Base-by-base conservation (phyloP, 2,329 filamentous ascomycete species). In the Monascus ruber region DNA sequence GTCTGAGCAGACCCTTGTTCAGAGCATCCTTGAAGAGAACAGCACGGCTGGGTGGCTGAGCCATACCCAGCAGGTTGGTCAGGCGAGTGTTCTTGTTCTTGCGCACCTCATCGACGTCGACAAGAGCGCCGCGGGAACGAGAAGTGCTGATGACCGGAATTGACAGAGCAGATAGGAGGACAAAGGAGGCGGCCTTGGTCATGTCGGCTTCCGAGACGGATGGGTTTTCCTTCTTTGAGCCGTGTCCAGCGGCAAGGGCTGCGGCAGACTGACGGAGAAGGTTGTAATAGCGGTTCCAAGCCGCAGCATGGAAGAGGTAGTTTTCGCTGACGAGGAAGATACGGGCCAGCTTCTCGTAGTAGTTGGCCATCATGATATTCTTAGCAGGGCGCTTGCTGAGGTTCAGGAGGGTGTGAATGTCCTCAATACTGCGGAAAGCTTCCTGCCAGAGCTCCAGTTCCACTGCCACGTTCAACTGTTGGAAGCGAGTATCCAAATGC, bases 321-420 rank as follows among this genome's bases (percentile, higher is more conserved):
- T 98, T 98, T 70, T 96, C 91, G 64, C 89, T 94, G 50, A 96
- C 91, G 47, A 98, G 78, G 76, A 98, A 98, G 64, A 98, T 98
- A 48, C 88, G 81, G 32, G 91, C 95, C 42, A 98, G 80, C 72
- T 96, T 96, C 75, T 98, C 91, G 68, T 96, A 98, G 76, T 98
- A 98, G 73, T 96, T 98, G 69, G 91, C 91, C 91, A 98, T 98
- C 91, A 98, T 96, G 60, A 95, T 75, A 63, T 95, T 95, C 81
- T 96, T 96, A 39, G 91, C 83, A 31, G 88, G 88, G 40, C 91
- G 85, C 77, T 96, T 96, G 81, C 89, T 96, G 53, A 96, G 76
- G 71, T 83, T 96, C 51, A 98, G 79, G 40, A 98, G 78, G 37
- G 88, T 96, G 71, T 98, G 91, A 52, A 96, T 96, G 62, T 98